These are phyloP conservation scores for Pterocarpus santalinus DNA, from an alignment of 306 rosid species.

Conservation along the genomic window DNA sequence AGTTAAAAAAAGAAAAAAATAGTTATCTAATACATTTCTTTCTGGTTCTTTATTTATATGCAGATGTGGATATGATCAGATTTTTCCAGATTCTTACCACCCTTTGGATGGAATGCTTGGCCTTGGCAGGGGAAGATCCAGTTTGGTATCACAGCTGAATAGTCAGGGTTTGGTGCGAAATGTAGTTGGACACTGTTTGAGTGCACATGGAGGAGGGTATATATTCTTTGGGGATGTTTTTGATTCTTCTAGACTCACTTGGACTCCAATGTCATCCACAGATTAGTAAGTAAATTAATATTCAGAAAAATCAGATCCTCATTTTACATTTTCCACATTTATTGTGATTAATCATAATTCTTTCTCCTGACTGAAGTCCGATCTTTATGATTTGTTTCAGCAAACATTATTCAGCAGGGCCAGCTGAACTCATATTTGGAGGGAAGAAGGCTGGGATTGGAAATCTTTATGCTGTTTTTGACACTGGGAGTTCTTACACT, in stretches of 20 bases:
- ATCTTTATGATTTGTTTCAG: conserved; percentile 58
- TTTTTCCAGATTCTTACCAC: conserved; percentile 69
- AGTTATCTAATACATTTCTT: not conserved
- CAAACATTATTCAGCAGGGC: conserved; percentile 79
- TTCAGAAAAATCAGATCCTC: not conserved
- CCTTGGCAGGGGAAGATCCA: conserved; percentile 84
- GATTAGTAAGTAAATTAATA: conserved; percentile 57
- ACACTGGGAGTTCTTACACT: conserved; percentile 91
- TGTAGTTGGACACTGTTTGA: conserved; percentile 86
- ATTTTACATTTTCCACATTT: conserved; percentile 7
- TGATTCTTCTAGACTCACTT: conserved; percentile 67
- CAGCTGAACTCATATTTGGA: conserved; percentile 72
- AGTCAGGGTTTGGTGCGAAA: conserved; percentile 76
- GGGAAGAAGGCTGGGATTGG: conserved; percentile 68
- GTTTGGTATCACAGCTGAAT: conserved; percentile 80
- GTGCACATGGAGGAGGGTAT: conserved; percentile 85
- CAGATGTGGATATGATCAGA: conserved; percentile 95
- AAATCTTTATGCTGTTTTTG: conserved; percentile 66
- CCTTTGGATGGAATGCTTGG: conserved; percentile 92
- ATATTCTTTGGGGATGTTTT: conserved; percentile 83
- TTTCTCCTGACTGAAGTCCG: not conserved
- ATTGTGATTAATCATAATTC: conserved; percentile 4
- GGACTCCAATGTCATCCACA: conserved; percentile 76
- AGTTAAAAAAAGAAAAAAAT: no score
- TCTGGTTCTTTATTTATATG: conserved; percentile 24